These are phyloP conservation scores for Aspergillus sp. DNA, from an alignment of 2,329 filamentous ascomycete species.

Conservation along the genomic window DNA sequence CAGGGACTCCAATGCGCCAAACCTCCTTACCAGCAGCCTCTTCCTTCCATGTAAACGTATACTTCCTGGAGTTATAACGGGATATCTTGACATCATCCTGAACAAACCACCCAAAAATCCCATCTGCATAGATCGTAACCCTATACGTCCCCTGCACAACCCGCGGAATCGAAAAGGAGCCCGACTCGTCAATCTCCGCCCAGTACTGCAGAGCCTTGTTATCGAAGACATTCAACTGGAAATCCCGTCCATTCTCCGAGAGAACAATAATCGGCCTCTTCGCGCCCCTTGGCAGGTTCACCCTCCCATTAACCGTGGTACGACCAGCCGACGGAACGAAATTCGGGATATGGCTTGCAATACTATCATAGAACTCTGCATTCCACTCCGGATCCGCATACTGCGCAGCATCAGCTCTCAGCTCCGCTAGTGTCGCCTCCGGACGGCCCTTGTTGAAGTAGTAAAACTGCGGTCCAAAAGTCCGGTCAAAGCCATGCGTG, in stretches of 20 bases:
- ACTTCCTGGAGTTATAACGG: constrained; percentile 38
- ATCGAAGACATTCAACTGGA: constrained; percentile 60
- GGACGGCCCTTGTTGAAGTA: constrained; percentile 59
- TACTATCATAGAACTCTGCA: constrained; percentile 62
- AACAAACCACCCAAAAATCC: constrained; percentile 60
- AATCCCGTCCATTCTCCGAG: constrained; percentile 52
- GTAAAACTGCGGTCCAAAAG: constrained; percentile 64
- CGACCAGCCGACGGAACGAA: constrained; percentile 56
- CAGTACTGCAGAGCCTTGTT: constrained; percentile 63
- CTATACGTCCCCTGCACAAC: constrained; percentile 61
- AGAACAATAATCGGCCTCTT: constrained; percentile 57
- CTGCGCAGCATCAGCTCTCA: constrained; percentile 56
- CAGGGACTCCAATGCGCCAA: constrained; percentile 63
- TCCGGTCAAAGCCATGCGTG: constrained; percentile 63
- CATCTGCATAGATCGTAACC: constrained; percentile 63
- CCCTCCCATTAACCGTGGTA: constrained; percentile 51
- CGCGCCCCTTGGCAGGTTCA: constrained; percentile 55
- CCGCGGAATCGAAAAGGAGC: constrained; percentile 52
- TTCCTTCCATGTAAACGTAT: constrained; percentile 49
- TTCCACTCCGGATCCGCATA: constrained; percentile 57
- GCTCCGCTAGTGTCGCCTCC: constrained; percentile 44
- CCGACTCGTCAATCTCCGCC: constrained; percentile 51
- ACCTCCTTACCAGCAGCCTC: constrained; percentile 60
- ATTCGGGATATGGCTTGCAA: constrained; percentile 59
- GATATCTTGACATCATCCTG: constrained; percentile 52